Percentiles rank a stretch among this genome's conserved stretches.
Conservation (phyloP, 768 basidiomycete species). For the Termitomyces titanicus region DNA sequence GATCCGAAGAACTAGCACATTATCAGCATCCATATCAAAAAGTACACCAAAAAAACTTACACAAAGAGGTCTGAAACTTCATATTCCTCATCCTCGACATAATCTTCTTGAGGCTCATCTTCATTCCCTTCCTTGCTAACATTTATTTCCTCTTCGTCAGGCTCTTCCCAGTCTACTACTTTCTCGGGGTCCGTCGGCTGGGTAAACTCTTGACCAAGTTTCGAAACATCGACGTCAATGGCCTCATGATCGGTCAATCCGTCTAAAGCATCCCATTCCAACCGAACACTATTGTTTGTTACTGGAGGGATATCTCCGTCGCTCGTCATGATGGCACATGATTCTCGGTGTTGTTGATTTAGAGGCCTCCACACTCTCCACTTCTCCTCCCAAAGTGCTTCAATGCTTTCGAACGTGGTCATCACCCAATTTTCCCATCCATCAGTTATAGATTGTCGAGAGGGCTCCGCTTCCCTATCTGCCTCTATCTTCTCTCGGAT, state of each 20-base stretch:
- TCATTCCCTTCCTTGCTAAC: slow-evolving; percentile 20
- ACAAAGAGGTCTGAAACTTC: not conserved
- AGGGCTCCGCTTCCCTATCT: slow-evolving; percentile 23
- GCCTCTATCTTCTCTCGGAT: slow-evolving; percentile 59
- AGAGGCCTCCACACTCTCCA: slow-evolving; percentile 57
- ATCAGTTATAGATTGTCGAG: slow-evolving; percentile 12
- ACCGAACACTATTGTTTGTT: not conserved
- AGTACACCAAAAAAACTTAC: not conserved
- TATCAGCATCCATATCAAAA: not conserved
- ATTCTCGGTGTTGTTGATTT: not conserved
- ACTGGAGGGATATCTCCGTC: not conserved
- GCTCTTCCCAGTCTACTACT: slow-evolving; percentile 26
- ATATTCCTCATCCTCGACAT: slow-evolving; percentile 17
- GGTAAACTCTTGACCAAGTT: slow-evolving; percentile 49
- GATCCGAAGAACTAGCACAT: slow-evolving; percentile 4
- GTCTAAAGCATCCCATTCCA: slow-evolving; percentile 4
- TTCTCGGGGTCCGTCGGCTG: slow-evolving; percentile 29
- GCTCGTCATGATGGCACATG: not conserved
- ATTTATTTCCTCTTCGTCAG: slow-evolving; percentile 18
- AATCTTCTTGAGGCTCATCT: slow-evolving; percentile 23
- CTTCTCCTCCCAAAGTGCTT: slow-evolving; percentile 75
- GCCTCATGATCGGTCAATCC: slow-evolving; percentile 12
- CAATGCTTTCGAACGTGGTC: slow-evolving; percentile 88
- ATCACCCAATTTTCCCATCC: slow-evolving; percentile 75
- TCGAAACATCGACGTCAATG: slow-evolving; percentile 48